Conservation (phyloP, 73 alveolate species). For the Paraurostyla sp. region DNA sequence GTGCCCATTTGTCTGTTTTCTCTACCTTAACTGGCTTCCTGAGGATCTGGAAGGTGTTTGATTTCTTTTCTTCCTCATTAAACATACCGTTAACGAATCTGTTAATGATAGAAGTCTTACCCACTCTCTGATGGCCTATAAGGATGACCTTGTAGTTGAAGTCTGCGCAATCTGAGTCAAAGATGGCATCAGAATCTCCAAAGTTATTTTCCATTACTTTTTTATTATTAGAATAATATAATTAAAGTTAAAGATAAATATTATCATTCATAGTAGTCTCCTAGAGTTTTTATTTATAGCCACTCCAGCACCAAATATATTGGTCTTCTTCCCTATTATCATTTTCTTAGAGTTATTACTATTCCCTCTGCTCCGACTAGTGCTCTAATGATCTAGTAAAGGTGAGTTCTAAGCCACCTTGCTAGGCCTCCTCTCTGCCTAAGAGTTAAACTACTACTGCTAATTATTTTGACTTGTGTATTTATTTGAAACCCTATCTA, state of each 20-base stretch:
- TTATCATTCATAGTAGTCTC: not conserved
- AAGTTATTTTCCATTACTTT: not conserved
- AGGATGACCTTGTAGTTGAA: slow-evolving; percentile 24
- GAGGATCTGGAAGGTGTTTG: slow-evolving; percentile 4
- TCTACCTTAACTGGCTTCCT: slow-evolving; percentile 40
- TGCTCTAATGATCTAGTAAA: not conserved
- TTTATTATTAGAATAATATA: no score
- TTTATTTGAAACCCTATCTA: not conserved
- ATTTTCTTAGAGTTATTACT: slow-evolving; percentile 16
- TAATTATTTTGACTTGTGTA: no score
- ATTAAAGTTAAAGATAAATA: not conserved
- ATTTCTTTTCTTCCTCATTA: slow-evolving; percentile 7
- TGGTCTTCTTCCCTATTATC: slow-evolving; percentile 4
- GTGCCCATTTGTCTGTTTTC: slow-evolving; percentile 31
- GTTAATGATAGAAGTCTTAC: slow-evolving; percentile 31
- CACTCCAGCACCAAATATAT: not conserved
- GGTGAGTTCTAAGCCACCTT: no score
- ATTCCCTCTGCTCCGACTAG: not conserved
- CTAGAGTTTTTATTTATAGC: not conserved
- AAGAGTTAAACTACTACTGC: no score
- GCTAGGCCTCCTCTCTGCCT: no score
- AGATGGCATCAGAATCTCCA: not conserved
- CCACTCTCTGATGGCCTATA: slow-evolving; percentile 47
- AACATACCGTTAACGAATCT: slow-evolving; percentile 36
- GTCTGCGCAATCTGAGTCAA: slow-evolving; percentile 49